Base-by-base conservation (phyloP, 1,284 basidiomycete species). In the Anthracocystis panici-leucophaei region DNA sequence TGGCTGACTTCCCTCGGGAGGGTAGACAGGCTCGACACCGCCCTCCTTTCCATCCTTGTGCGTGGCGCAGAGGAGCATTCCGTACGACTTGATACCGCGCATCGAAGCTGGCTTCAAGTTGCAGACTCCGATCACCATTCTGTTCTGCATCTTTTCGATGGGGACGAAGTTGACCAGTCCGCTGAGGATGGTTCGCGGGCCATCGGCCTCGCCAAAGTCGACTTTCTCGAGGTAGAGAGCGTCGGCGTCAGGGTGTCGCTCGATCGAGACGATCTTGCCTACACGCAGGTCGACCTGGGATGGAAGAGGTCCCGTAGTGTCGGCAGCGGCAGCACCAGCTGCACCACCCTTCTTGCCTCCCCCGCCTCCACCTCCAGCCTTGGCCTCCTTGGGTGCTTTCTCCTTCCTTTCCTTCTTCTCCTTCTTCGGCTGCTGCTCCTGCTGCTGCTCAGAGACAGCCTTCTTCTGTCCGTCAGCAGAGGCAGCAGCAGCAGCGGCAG, bases 1-100 rank as follows among this genome's bases (percentile, higher is more conserved):
- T 5, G 73, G 62, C 62, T 73, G 57, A 53, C 72, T 75, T 29
- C 81, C 83, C 48, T 68, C 80, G 14, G 84, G 84, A 44, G 84
- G 84, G 27, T 31, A 48, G 27, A 85, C 78, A 25, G 82, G 82
- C 74, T 84, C 82, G 42, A 85, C 80, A 40, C 83, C 83, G 27
- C 74, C 78, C 31, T 85, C 83, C 63, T 82, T 81, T 52, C 82
- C 83, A 50, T 80, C 81, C 64, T 79, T 81, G 60, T 66, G 57
- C 6, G 78, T 80, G 42, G 83, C 84, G 57, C 83, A 85, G 33
- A 85, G 65, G 2, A 85, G 70, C 84, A 85, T 85, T 25, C 77
- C 84, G 68, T 78, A 79, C 64, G 78, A 81, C 80, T 84, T 84
- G 71, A 85, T 84, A 45, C 84, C 84, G n/a, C 84, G 69, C 83